Conservation (phyloP, 2,329 filamentous ascomycete species). For the Cercospora citrullina region DNA sequence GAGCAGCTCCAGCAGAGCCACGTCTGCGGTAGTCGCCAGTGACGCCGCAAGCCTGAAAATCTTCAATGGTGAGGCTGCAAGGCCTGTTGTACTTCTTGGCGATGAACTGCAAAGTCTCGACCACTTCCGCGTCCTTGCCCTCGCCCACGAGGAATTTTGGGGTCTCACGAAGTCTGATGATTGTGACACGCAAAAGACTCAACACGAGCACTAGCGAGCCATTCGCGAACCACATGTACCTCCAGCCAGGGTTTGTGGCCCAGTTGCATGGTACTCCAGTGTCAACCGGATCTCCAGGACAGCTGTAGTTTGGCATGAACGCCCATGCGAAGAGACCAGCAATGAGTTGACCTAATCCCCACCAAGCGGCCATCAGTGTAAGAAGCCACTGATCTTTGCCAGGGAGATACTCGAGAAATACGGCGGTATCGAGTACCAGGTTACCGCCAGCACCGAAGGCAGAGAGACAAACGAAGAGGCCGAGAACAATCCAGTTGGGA, state of each 20-base stretch:
- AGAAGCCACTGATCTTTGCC: constrained; percentile 64
- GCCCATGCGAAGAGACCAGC: constrained; percentile 58
- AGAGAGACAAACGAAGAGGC: constrained; percentile 62
- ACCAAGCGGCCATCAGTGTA: constrained; percentile 62
- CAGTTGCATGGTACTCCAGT: constrained; percentile 50
- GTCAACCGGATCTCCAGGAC: constrained; percentile 39
- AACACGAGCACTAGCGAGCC: constrained; percentile 58
- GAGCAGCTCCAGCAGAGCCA: constrained; percentile 27
- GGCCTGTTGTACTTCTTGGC: constrained; percentile 55
- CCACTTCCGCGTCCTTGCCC: constrained; percentile 54
- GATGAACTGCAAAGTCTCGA: constrained; percentile 52
- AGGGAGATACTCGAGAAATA: constrained; percentile 60
- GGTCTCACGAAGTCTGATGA: constrained; percentile 57
- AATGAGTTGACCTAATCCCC: constrained; percentile 54
- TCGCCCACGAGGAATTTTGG: constrained; percentile 59
- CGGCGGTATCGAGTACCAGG: constrained; percentile 62
- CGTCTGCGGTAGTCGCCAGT: constrained; percentile 29
- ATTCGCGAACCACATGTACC: constrained; percentile 57
- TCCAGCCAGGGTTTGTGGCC: constrained; percentile 58
- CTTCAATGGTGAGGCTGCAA: constrained; percentile 54
- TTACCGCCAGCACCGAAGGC: constrained; percentile 67
- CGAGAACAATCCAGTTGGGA: constrained; percentile 66
- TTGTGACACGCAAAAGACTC: constrained; percentile 53
- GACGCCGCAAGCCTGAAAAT: constrained; percentile 50
- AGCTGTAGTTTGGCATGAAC: constrained; percentile 54